phyloP scores from a whole-genome alignment of 2,329 filamentous ascomycete species.

The Epichloe hybrida region DNA sequence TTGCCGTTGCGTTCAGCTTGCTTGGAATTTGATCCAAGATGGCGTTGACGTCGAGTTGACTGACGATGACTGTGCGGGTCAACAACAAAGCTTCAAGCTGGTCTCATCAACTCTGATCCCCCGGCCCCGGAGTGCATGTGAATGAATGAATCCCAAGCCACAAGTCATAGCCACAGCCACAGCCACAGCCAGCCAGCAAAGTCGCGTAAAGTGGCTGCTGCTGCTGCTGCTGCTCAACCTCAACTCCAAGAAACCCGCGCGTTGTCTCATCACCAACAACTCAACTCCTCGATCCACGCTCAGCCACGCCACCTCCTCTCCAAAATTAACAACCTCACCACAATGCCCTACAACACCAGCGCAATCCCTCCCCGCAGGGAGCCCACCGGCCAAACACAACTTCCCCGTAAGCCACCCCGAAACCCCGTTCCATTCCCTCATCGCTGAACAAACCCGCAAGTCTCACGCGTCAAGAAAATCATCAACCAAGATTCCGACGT shows the following conservation, averaged over 20 bases:
- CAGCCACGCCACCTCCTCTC: too few relatives aligned
- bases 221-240: neutral
- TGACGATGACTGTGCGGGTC: too few relatives aligned
- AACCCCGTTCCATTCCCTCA: neutral
- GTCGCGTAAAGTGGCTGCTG: neutral
- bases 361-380: conserved; percentile 70
- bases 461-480: conserved; percentile 92
- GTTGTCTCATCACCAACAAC: neutral
- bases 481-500: conserved; percentile 81
- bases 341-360: conserved; percentile 83
- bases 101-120: too few relatives aligned
- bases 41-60: too few relatives aligned
- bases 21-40: too few relatives aligned
- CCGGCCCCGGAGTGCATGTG: too few relatives aligned
- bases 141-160: too few relatives aligned
- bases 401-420: conserved; percentile 53
- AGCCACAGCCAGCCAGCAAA: too few relatives aligned
- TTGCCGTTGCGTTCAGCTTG: neutral
- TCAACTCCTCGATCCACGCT: too few relatives aligned
- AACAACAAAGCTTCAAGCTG: too few relatives aligned
- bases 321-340: neutral
- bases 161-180: too few relatives aligned
- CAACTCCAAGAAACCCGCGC: neutral
- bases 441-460: conserved; percentile 37
- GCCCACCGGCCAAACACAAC: conserved; percentile 68